A percentile compares a stretch with the other conserved stretches of the same genome.
Evolutionary conservation across 2,329 filamentous ascomycete genomes (phyloP).

Genomic region (Ophiostoma novo-ulmi): DNA sequence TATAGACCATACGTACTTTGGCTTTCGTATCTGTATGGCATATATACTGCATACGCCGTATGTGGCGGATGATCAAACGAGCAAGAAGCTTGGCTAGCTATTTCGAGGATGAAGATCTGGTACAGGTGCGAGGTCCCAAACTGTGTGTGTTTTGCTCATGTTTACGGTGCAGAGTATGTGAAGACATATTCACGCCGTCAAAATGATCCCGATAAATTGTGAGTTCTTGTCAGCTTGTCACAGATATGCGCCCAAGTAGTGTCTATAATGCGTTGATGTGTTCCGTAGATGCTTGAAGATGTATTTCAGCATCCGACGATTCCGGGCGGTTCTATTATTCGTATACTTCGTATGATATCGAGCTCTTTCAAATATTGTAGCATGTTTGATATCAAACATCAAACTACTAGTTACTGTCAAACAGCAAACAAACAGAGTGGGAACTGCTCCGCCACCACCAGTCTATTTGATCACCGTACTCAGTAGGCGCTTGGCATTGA

Average conservation of each 20-base stretch:
- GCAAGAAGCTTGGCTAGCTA: background rate
- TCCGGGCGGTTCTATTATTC: background rate
- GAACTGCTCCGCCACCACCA: constrained; percentile 19
- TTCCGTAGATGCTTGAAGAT: background rate
- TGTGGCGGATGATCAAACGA: constrained; percentile 11
- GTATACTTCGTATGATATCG: background rate
- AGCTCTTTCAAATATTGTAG: background rate
- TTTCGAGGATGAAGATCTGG: constrained; percentile 1
- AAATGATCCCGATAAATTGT: background rate
- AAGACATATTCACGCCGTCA: background rate
- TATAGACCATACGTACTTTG: background rate
- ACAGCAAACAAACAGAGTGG: constrained; percentile 1
- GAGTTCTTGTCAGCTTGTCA: background rate
- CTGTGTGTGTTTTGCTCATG: background rate
- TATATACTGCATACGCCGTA: background rate
- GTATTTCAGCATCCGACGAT: constrained; percentile 9
- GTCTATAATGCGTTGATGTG: background rate
- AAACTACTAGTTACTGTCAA: background rate
- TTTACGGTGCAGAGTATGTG: background rate
- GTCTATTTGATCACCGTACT: constrained; percentile 20
- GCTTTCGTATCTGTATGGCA: background rate
- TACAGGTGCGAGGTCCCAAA: background rate
- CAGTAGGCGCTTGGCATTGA: constrained; percentile 16
- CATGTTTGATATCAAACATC: background rate
- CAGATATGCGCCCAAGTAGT: background rate